Evolutionary conservation across 1,139 yeast genomes (phyloP), one percentile per base, ranked within the genome.

Genomic region (Blastobotrys proliferans): DNA sequence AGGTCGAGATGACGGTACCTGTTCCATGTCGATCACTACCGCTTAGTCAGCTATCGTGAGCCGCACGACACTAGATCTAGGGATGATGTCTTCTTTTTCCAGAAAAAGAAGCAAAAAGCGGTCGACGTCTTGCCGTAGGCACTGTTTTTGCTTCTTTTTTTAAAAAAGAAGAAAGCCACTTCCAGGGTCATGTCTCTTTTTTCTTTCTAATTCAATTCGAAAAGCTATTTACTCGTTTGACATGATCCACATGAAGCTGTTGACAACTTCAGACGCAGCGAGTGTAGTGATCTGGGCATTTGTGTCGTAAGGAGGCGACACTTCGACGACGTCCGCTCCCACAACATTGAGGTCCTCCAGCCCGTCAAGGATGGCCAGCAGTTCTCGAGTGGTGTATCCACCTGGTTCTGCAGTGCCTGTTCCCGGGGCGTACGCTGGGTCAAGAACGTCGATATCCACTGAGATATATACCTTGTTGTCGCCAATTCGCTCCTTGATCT

Each of bases 331-430:
- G 61, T 83, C 94, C 6, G 83, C 90, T 31, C 92, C 94, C 35
- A 83, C 84, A 16, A 83, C 53, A 44, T 78, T 76, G 54, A 83
- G 65, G 4, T 67, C 67, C 25, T 81, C 83, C 35, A 83, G 64
- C 9, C 68, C 68, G 54, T 88, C 73, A 46, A 83, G 67, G 21
- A 83, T 69, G 46, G 77, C 69, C 47, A 82, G 68, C 46, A 83
- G 69, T 58, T 83, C 94, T 49, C 94, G 70, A 6, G 90, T 83
- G 41, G 83, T 66, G 72, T 83, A 76, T 44, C 94, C 94, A 45
- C 94, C 94, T 2, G 85, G 81, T 63, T 83, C 94, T 49, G 81
- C 83, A 2, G 94, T 83, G 4, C 94, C 94, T 1, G 94, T 83
- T 0, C 92, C 94, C 44, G 87, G 83, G 4, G 90, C 86, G 54